Base-by-base conservation (phyloP, 106 monocot genomes). In the Chionographis japonica region DNA sequence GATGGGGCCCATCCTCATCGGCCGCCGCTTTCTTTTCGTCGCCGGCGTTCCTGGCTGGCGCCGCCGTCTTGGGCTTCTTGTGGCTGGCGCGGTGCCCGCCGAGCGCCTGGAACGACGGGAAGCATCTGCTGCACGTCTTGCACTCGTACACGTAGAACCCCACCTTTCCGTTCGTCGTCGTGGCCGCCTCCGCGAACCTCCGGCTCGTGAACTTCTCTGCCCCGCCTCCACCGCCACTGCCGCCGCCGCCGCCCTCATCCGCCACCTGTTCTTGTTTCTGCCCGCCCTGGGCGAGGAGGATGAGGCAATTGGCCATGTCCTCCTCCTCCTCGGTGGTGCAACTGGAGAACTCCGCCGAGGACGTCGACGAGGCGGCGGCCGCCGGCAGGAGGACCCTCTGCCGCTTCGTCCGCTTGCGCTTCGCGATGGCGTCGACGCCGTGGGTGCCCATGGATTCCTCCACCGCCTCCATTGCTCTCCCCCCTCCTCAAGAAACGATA, bases 231-330 rank as follows among this genome's bases (percentile, higher is more conserved):
- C 27, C 66, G 56, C 54, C 37, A n/a, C n/a, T n/a, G 27, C 46
- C 1, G 8, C 46, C 46, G 46, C 46, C 46, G 46, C 46, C 46
- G 2, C 46, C 46, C 8, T 5, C 46, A 2, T 46, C 46, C 8
- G 9, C 8, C 5, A 5, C 46, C 9, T 46, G 46, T 27, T 27
- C 27, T 27, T 27, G 27, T 1, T 27, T 27, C 27, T 27, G 27
- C 27, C 50, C 63, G 46, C 85, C 92, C 40, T 70, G 82, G 8
- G 92, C 87, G 16, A 92, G 83, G 46, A 92, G 82, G 61, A 92
- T 85, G 46, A 92, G 82, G 75, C 88, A 85, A 13, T 80, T 54
- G 40, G 92, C 91, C 75, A 87, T 77, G 75, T 88, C 82, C 67
- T 86, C 86, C 40, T 88, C 85, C 49, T 92, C 82, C 55, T 72